Evolutionary conservation across 352 stramenopile species (phyloP).

Genomic region (Pythium plurisporium): DNA sequence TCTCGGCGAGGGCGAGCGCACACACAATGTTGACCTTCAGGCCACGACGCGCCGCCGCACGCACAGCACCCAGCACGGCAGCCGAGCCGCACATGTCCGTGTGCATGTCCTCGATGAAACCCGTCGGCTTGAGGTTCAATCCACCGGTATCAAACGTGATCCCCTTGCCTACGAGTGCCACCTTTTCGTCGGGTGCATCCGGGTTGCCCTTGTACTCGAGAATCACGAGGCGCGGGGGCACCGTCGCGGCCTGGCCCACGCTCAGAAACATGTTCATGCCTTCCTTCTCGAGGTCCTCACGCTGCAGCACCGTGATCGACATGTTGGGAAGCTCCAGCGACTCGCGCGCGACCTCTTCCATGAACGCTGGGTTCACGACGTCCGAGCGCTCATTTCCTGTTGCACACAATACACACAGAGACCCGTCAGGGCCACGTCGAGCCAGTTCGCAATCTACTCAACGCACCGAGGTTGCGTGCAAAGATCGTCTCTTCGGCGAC

Average conservation of each 20-base stretch:
- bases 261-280: slow-evolving; percentile 85
- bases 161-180: slow-evolving; percentile 91
- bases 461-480: slow-evolving; percentile 68
- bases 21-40: slow-evolving; percentile 83
- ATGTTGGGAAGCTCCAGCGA: slow-evolving; percentile 76
- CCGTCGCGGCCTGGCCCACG: slow-evolving; percentile 70
- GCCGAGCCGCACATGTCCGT: slow-evolving; percentile 90
- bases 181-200: slow-evolving; percentile 43
- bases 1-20: slow-evolving; percentile 74
- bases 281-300: slow-evolving; percentile 66
- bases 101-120: slow-evolving; percentile 91
- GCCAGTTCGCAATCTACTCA: not conserved
- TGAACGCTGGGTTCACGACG: slow-evolving; percentile 74
- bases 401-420: not conserved
- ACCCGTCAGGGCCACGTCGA: not conserved
- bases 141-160: slow-evolving; percentile 95
- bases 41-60: slow-evolving; percentile 56
- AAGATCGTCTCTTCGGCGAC: slow-evolving; percentile 83
- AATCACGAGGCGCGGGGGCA: slow-evolving; percentile 76
- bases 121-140: slow-evolving; percentile 92
- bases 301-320: slow-evolving; percentile 72
- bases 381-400: slow-evolving; percentile 73
- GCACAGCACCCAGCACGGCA: slow-evolving; percentile 77
- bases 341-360: slow-evolving; percentile 66
- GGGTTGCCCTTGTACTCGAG: slow-evolving; percentile 78